Conservation (phyloP, 208 protist genomes). For the Trypanosoma rangeli region DNA sequence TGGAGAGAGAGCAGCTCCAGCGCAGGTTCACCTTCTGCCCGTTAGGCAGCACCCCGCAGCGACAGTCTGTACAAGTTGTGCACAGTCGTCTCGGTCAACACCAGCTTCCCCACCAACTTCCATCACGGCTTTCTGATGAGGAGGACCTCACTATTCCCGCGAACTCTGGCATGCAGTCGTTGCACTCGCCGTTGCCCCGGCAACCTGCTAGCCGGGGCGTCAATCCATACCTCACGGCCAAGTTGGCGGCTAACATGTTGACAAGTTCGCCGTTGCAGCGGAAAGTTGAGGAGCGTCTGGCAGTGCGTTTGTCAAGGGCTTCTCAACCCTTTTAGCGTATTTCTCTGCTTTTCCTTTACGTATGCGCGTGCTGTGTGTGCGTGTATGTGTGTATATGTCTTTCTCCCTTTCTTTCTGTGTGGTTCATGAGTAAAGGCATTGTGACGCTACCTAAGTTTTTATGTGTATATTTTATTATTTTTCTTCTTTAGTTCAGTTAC, state of each 20-base stretch:
- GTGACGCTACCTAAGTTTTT: too few relatives aligned
- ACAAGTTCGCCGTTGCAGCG: conserved; percentile 20
- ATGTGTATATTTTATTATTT: neutral
- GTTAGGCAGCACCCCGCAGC: neutral
- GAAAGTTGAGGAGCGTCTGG: conserved; percentile 11
- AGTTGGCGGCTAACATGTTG: conserved; percentile 3
- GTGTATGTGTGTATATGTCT: too few relatives aligned
- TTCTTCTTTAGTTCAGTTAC: conserved; percentile 19
- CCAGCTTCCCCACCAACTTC: too few relatives aligned
- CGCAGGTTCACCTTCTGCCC: too few relatives aligned
- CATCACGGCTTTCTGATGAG: neutral
- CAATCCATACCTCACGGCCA: conserved; percentile 3
- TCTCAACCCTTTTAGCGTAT: neutral
- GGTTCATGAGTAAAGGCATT: too few relatives aligned
- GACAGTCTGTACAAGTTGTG: neutral
- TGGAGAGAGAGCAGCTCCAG: too few relatives aligned
- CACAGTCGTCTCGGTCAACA: neutral
- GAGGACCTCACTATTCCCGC: neutral
- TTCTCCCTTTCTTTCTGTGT: too few relatives aligned
- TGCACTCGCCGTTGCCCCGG: neutral
- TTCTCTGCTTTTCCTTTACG: too few relatives aligned
- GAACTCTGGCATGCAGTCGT: neutral
- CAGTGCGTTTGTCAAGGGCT: neutral
- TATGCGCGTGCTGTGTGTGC: too few relatives aligned
- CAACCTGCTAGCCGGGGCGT: neutral